Evolutionary conservation across 2,329 filamentous ascomycete species (phyloP).

Genomic region (Alternaria brassicae): DNA sequence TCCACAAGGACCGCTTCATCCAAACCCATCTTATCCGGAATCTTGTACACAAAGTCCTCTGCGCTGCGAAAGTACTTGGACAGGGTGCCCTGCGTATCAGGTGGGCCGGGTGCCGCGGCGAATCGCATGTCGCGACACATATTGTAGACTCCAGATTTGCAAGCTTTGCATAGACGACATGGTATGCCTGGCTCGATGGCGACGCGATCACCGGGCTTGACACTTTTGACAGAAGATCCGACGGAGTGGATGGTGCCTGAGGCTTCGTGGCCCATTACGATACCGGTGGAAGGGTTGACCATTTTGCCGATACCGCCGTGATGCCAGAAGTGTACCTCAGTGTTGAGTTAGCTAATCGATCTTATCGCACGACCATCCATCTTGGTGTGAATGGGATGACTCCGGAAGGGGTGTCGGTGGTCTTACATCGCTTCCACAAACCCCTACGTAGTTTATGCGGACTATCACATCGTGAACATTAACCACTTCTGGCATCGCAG

Average conservation of each 20-base stretch:
- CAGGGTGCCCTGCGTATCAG: constrained; percentile 69
- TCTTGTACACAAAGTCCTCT: constrained; percentile 91
- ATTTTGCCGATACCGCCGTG: constrained; percentile 88
- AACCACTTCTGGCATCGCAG: constrained; percentile 46
- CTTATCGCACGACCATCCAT: too few species aligned
- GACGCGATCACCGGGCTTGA: constrained; percentile 85
- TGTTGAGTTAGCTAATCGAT: neutral
- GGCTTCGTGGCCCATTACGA: constrained; percentile 92
- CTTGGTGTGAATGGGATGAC: neutral
- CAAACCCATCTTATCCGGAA: constrained; percentile 79
- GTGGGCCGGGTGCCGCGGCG: constrained; percentile 85
- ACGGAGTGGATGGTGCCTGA: constrained; percentile 80
- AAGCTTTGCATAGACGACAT: constrained; percentile 85
- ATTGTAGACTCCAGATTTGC: constrained; percentile 89
- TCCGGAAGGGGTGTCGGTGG: neutral
- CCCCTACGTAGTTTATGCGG: constrained; percentile 54
- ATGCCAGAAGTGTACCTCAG: constrained; percentile 87
- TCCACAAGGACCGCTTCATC: constrained; percentile 90
- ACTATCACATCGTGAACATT: constrained; percentile 53
- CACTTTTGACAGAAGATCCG: constrained; percentile 74
- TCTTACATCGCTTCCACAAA: constrained; percentile 52
- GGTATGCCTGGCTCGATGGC: constrained; percentile 92
- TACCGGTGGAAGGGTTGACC: constrained; percentile 77
- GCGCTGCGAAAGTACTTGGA: constrained; percentile 90
- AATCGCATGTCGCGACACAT: constrained; percentile 86